Base-by-base conservation (phyloP, 2,329 filamentous ascomycete genomes). In the Trichoderma cornu-damae region DNA sequence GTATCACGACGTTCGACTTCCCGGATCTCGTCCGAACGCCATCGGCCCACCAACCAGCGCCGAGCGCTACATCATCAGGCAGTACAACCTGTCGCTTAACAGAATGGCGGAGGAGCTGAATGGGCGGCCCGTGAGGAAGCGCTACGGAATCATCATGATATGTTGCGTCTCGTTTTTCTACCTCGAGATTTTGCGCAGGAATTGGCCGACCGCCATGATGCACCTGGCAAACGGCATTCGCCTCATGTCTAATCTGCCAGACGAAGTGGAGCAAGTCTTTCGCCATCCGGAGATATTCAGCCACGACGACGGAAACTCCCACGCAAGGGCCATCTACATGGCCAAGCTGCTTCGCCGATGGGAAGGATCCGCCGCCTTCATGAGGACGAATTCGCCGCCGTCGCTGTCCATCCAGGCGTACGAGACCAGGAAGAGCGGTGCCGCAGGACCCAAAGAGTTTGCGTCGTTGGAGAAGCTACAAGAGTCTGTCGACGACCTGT, bases 11-110 rank as follows among this genome's bases (percentile, higher is more conserved):
- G 66, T 62, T 51, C 65, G 60, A 59, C 60, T 47, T 18, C 42
- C 47, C 4, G 59, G 57, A 18, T 40, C 40, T 18, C 34, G 43
- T 35, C 43, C 43, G 6, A 53, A 62, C 50, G 57, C 60, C 24
- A 52, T 61, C 12, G 50, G 62, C 35, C 57, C 61, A 28, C 61
- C 62, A 4, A 65, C 65, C 22, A 62, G 68, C 26, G 63, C 69
- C 3, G 71, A 74, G 47, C 61, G 70, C 5, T 72, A 74, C 60
- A 69, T 68, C 38, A 69, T 75, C 57, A 67, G 71, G 55, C 70
- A 74, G 52, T 74, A 75, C 61, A 72, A 69, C 61, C 63, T 65
- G 8, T 70, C 72, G 18, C 70, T 75, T 51, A 68, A 68, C 47
- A 64, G 67, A 18, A 65, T 73, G 14, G 65, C 66, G 32, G 53